Base-by-base conservation (phyloP, 108 stramenopile species). In the Craspedostauros australis region DNA sequence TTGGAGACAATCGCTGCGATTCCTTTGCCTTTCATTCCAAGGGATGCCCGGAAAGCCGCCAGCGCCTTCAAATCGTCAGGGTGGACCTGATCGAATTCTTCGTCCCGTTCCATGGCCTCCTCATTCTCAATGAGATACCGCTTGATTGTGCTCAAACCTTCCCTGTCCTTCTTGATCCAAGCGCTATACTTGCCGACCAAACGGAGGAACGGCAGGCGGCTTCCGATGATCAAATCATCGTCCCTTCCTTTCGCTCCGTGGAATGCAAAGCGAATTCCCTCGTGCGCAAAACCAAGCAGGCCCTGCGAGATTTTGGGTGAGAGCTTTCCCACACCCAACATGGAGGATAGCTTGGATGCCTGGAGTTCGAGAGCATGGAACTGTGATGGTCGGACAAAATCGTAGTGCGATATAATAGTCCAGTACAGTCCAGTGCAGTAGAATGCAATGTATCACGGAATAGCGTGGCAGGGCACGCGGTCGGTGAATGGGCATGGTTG, bases 231-330 rank as follows among this genome's bases (percentile, higher is more conserved):
- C 0, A 80, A 43, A n/a, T 74, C 60, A 38, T 80, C 84, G 40
- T 84, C 79, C 8, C 70, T 66, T 40, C 68, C 73, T 15, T 75
- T 75, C 38, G 66, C 39, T 41, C 70, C 76, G 11, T 81, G 77
- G 60, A 92, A 92, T 21, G 86, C 74, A 61, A 72, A 88, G n/a
- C 86, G 68, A 39, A 88, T 63, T 2, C 86, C 90, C 54, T 92
- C 86, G 16, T 70, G 66, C 32, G 85, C 43, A 49, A 92, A 92
- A 16, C 84, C 82, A 41, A 73, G 31, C 12, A 92, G 64, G 3
- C 82, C 80, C n/a, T 72, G 76, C 14, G 57, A 51, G 20, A 91
- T 47, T 3, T 46, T 44, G 32, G 83, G 72, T 22, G 57, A 64
- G 18, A 87, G 29, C 47, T 70, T 79, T 20, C 79, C 79, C 42